Evolutionary conservation across 192 early-diverging fungal species (phyloP).

Genomic region (Pilaira anomala): DNA sequence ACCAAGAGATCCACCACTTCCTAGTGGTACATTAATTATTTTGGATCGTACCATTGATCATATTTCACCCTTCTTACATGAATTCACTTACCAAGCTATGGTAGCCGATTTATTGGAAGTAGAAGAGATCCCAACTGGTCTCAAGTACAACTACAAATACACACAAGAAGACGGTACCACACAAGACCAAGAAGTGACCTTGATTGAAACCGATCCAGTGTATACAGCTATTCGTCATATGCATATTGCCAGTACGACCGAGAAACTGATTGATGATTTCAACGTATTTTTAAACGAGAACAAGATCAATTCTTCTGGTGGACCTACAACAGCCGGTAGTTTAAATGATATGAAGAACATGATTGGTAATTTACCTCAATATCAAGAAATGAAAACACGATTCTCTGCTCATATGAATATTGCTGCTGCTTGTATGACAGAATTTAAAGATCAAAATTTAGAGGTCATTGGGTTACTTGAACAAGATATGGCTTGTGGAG

Average conservation of each 20-base stretch:
- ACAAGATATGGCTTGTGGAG: slow-evolving; percentile 81
- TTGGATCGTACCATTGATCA: slow-evolving; percentile 91
- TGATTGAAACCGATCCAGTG: slow-evolving; percentile 79
- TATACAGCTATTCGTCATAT: slow-evolving; percentile 76
- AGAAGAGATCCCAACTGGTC: slow-evolving; percentile 51
- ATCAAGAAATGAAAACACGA: slow-evolving; percentile 77
- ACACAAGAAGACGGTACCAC: slow-evolving; percentile 42
- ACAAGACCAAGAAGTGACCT: slow-evolving; percentile 44
- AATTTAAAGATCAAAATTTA: slow-evolving; percentile 70
- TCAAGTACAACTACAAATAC: slow-evolving; percentile 60
- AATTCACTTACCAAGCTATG: slow-evolving; percentile 99
- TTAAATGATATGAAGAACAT: slow-evolving; percentile 88
- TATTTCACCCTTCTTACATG: slow-evolving; percentile 88
- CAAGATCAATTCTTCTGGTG: slow-evolving; percentile 51
- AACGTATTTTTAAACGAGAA: slow-evolving; percentile 80
- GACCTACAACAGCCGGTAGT: slow-evolving; percentile 17
- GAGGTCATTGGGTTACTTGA: slow-evolving; percentile 69
- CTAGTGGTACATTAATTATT: slow-evolving; percentile 81
- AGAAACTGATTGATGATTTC: slow-evolving; percentile 69
- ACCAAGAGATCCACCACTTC: slow-evolving; percentile 42
- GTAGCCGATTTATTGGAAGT: slow-evolving; percentile 82
- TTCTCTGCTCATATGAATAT: slow-evolving; percentile 86
- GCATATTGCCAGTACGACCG: slow-evolving; percentile 78
- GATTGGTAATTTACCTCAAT: slow-evolving; percentile 80
- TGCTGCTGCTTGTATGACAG: slow-evolving; percentile 75